Evolutionary conservation across 2,329 filamentous ascomycete species (phyloP), one percentile per base, ranked within the genome.

Genomic region (Thielaviopsis euricoi): DNA sequence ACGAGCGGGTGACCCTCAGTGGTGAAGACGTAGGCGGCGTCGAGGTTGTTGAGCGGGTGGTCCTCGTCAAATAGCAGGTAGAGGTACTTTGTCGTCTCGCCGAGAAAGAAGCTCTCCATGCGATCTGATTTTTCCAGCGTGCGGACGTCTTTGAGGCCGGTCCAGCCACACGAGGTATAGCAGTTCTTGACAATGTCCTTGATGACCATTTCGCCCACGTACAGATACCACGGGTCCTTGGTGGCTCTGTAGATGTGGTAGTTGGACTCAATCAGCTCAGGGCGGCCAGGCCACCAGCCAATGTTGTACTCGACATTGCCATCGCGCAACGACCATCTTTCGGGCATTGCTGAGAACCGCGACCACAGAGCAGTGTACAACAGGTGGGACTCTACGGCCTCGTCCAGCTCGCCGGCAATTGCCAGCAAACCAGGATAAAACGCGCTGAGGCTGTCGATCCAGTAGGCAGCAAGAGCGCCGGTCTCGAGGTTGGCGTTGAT

Each of bases 101-200:
- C 91, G 0, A 98, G 77, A 66, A 97, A 97, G 76, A 97, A 98
- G 68, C 91, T 97, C 71, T 98, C 93, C 93, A 97, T 97, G 37
- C 93, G 85, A 68, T 98, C 90, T 64, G 81, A 87, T 70, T 89
- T 82, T 70, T 96, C 88, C 3, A 91, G 91, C 5, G 80, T 87
- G 37, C 84, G 75, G 9, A 91, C 87, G 67, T 90, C 85, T 65
- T 89, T 85, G 40, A 97, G 76, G 0, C 91, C 91, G 15, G 91
- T 87, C 89, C 91, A 97, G 48, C 93, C 93, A 65, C 93, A 98
- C 61, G 81, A 79, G 0, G 89, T 89, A 81, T 88, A 89, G 70
- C 93, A 98, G 57, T 91, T 81, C 53, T 87, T 78, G 65, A 86
- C 85, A 65, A 98, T 89, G 66, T 98, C 93, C 59, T 82, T 80